Conservation (phyloP, 2,329 filamentous ascomycete genomes). For the Colletotrichum melonis region DNA sequence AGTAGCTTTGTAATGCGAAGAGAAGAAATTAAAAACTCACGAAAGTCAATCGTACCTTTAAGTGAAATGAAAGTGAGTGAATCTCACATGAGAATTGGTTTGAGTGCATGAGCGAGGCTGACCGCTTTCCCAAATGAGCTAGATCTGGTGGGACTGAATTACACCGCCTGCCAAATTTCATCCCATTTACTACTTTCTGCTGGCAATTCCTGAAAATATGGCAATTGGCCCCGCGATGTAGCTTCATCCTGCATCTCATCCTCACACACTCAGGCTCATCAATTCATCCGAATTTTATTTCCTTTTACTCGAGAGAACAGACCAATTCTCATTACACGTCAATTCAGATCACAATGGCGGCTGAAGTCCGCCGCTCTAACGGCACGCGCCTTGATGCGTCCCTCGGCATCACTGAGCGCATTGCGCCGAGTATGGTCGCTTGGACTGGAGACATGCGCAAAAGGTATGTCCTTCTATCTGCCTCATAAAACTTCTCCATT, state of each 20-base stretch:
- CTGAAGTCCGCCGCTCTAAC: conserved; percentile 25
- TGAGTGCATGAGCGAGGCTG: neutral
- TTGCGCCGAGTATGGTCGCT: conserved; percentile 34
- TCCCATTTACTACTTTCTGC: conserved; percentile 2
- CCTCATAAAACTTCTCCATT: neutral
- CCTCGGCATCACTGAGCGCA: conserved; percentile 37
- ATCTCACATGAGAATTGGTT: conserved; percentile 16
- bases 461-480: conserved; percentile 2
- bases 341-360: neutral
- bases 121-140: neutral
- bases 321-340: neutral
- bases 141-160: fast-evolving
- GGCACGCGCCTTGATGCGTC: conserved; percentile 33
- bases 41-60: neutral
- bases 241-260: conserved; percentile 6
- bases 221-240: conserved; percentile 16
- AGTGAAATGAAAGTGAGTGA: neutral
- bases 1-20: neutral
- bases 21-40: neutral
- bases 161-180: conserved; percentile 13
- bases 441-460: conserved; percentile 37
- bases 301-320: neutral
- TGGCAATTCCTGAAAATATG: conserved; percentile 33
- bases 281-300: neutral
- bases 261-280: neutral